These are phyloP conservation scores for Mimosa bimucronata DNA, from an alignment of 306 rosid genomes.

Conservation along the genomic window DNA sequence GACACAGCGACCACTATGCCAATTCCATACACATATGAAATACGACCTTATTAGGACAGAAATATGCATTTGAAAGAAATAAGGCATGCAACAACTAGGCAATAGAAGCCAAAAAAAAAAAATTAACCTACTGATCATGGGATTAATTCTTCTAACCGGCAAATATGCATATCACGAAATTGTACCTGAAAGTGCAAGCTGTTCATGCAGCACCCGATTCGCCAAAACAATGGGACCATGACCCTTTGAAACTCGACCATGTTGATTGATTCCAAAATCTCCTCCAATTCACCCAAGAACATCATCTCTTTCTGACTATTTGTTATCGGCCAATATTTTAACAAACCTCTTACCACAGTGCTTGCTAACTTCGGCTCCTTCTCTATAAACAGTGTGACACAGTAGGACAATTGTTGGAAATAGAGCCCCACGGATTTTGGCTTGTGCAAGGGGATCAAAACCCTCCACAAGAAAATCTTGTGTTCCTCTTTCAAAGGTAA, in stretches of 20 bases:
- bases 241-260: constrained; percentile 86
- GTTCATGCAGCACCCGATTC: constrained; percentile 77
- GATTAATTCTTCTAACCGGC: constrained; percentile 10
- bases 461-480: constrained; percentile 56
- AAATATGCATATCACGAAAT: not conserved
- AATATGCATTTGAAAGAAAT: not conserved
- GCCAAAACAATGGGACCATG: constrained; percentile 81
- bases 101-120: constrained; percentile 1
- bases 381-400: constrained; percentile 47
- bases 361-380: constrained; percentile 51
- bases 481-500: constrained; percentile 56
- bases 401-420: constrained; percentile 50
- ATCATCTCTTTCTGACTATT: constrained; percentile 82
- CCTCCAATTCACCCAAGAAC: constrained; percentile 89
- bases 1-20: not conserved
- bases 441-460: constrained; percentile 58
- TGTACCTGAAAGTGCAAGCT: constrained; percentile 89
- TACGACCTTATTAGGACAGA: not conserved
- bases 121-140: constrained; percentile 3
- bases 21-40: constrained; percentile 8
- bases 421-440: constrained; percentile 52
- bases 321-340: constrained; percentile 53
- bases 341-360: constrained; percentile 51
- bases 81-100: constrained; percentile 16
- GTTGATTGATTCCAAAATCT: constrained; percentile 77